Evolutionary conservation across 805 yeast genomes (phyloP), one percentile per base, ranked within the genome.

Genomic region (Candida adriatica): DNA sequence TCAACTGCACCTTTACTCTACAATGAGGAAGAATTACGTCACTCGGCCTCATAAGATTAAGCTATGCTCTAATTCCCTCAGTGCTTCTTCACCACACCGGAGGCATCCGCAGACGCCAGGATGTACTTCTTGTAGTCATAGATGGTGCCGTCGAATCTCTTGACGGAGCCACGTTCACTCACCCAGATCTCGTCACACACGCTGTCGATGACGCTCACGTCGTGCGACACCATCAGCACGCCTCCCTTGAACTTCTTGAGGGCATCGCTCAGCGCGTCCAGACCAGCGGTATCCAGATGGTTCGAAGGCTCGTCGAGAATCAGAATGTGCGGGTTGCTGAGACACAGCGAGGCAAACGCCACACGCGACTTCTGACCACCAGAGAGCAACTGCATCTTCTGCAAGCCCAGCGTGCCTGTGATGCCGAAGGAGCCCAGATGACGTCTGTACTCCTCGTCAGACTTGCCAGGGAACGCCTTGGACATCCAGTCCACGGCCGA

Each of bases 351-450:
- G 7, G 98, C 97, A 63, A 92, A 92, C 0, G 97, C 97, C 32
- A 92, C 98, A 62, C 98, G 76, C 17, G 96, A 87, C 58, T 92
- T 92, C 56, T 92, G 98, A 67, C 98, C 98, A 61, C 97, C 98
- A 8, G 97, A 90, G 37, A 92, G 64, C 35, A 82, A 64, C 48
- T 75, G 76, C 80, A 92, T 85, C 58, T 82, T 86, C 54, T 90
- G 96, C 53, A 92, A 64, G 37, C 96, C 95, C 30, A 90, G 65
- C 6, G 96, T 68, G 36, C 98, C 98, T 5, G 95, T 86, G 42
- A 92, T 90, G 58, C 98, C 98, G 59, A 92, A 92, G 1, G 96
- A 81, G 31, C 98, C 98, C 46, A 92, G 68, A 55, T 88, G 96
- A 51, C 95, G 79, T 66, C 98, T 79, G 57, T 90, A 90, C 58